phyloP scores from a whole-genome alignment of 1,284 basidiomycete genomes.

The Pisolithus thermaeus region DNA sequence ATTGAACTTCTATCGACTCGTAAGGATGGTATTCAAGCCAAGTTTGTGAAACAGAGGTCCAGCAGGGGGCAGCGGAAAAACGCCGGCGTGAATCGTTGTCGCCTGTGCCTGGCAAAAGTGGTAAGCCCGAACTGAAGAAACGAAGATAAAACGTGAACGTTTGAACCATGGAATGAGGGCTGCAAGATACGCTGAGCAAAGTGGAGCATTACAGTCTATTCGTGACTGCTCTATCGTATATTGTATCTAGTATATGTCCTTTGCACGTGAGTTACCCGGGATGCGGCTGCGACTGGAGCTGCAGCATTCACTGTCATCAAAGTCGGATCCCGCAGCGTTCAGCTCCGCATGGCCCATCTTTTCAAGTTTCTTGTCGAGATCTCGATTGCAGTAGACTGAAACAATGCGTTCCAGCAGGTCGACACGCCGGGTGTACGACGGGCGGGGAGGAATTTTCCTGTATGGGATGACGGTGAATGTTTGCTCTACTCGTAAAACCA shows the following conservation, averaged over 20 bases:
- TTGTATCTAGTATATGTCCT: neutral
- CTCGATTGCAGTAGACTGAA: conserved; percentile 70
- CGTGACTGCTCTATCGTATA: neutral
- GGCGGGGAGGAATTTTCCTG: conserved; percentile 94
- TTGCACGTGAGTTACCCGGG: neutral
- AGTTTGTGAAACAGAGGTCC: conserved; percentile 68
- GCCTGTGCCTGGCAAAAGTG: neutral
- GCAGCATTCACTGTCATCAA: conserved; percentile 15
- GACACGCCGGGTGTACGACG: conserved; percentile 92
- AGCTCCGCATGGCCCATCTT: conserved; percentile 80
- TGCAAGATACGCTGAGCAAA: too few species aligned
- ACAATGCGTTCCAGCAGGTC: conserved; percentile 92
- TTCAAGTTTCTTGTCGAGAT: conserved; percentile 86
- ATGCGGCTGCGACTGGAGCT: conserved; percentile 3
- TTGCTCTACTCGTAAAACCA: neutral
- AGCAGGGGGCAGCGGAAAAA: conserved; percentile 20
- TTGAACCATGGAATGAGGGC: neutral
- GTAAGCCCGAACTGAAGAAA: too few species aligned
- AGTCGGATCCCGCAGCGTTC: conserved; percentile 44
- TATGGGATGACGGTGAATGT: conserved; percentile 2
- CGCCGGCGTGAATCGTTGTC: conserved; percentile 19
- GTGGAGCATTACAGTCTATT: too few species aligned
- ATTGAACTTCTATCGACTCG: conserved; percentile 75
- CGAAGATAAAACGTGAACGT: conserved; percentile 16
- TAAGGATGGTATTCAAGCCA: conserved; percentile 84